Percentiles rank a stretch among this genome's conserved stretches.
These are phyloP conservation scores for Sclerotinia sclerotiorum DNA, from an alignment of 2,329 filamentous ascomycete species.

Conservation along the genomic window DNA sequence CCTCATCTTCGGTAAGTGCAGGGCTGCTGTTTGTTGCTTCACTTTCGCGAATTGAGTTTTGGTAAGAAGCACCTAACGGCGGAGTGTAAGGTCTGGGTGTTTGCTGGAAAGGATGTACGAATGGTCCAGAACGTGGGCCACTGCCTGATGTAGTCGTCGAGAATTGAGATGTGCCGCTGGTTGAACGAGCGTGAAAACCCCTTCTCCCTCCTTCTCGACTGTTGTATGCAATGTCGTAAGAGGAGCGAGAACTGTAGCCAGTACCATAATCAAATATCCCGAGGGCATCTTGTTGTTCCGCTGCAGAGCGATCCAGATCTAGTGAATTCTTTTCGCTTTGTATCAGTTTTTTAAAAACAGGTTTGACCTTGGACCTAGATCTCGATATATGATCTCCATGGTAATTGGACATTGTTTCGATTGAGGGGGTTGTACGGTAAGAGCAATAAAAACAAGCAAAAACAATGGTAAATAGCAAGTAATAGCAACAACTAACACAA, in stretches of 20 bases:
- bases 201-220: slow-evolving; percentile 29
- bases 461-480: slow-evolving; percentile 1
- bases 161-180: slow-evolving; percentile 54
- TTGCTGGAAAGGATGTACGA: slow-evolving; percentile 66
- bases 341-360: slow-evolving; percentile 58
- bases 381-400: slow-evolving; percentile 32
- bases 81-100: slow-evolving; percentile 61
- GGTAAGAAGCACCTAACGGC: slow-evolving; percentile 52
- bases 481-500: slow-evolving; percentile 14
- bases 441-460: slow-evolving; percentile 15
- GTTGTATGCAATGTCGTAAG: slow-evolving; percentile 36
- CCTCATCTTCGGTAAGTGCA: slow-evolving; percentile 39
- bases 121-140: slow-evolving; percentile 45
- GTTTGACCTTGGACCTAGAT: slow-evolving; percentile 47
- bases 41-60: slow-evolving; percentile 53
- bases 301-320: slow-evolving; percentile 60
- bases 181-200: slow-evolving; percentile 53
- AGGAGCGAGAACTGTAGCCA: slow-evolving; percentile 31
- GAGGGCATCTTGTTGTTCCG: slow-evolving; percentile 54
- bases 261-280: slow-evolving; percentile 41
- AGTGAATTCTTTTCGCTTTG: slow-evolving; percentile 61
- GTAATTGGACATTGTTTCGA: slow-evolving; percentile 34
- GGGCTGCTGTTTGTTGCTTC: slow-evolving; percentile 50
- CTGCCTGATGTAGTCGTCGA: slow-evolving; percentile 57
- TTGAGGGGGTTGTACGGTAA: background rate